phyloP scores from a whole-genome alignment of 108 stramenopile species.

The Cyclotella atomus region DNA sequence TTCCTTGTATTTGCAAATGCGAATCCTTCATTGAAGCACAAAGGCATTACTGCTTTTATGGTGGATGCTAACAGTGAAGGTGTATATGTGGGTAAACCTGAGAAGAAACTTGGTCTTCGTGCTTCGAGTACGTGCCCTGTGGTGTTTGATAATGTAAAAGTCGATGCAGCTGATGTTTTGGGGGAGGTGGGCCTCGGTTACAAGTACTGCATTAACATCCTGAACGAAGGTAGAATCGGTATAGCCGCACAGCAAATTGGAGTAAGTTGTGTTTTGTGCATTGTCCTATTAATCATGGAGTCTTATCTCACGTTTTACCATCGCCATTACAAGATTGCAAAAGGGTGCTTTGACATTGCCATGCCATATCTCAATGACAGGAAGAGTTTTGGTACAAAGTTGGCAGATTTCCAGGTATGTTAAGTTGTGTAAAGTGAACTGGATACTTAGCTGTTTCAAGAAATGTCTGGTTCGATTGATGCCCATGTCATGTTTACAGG shows the following conservation, averaged over 20 bases:
- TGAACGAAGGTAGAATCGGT: conserved; percentile 97
- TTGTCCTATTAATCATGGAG: neutral
- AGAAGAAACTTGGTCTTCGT: conserved; percentile 91
- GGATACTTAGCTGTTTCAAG: no score
- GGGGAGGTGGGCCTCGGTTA: conserved; percentile 94
- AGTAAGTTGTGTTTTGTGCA: conserved; percentile 14
- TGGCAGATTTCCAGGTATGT: conserved; percentile 87
- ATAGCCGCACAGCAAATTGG: conserved; percentile 93
- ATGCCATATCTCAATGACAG: conserved; percentile 92
- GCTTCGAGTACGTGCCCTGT: conserved; percentile 94
- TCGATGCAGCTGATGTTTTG: conserved; percentile 73
- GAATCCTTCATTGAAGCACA: conserved; percentile 84
- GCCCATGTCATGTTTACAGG: conserved; percentile 30
- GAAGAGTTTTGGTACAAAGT: conserved; percentile 86
- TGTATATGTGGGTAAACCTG: conserved; percentile 83
- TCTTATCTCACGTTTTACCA: no score
- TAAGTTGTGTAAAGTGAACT: no score
- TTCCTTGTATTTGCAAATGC: conserved; percentile 94
- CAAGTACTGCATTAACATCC: conserved; percentile 95
- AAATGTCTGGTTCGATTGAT: neutral
- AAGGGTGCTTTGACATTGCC: conserved; percentile 89
- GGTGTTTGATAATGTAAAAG: conserved; percentile 86
- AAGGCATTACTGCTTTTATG: conserved; percentile 95
- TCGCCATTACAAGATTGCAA: no score
- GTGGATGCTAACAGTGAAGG: conserved; percentile 86